Evolutionary conservation across 2,329 filamentous ascomycete genomes (phyloP).

Genomic region (Arachnomyces sp.): DNA sequence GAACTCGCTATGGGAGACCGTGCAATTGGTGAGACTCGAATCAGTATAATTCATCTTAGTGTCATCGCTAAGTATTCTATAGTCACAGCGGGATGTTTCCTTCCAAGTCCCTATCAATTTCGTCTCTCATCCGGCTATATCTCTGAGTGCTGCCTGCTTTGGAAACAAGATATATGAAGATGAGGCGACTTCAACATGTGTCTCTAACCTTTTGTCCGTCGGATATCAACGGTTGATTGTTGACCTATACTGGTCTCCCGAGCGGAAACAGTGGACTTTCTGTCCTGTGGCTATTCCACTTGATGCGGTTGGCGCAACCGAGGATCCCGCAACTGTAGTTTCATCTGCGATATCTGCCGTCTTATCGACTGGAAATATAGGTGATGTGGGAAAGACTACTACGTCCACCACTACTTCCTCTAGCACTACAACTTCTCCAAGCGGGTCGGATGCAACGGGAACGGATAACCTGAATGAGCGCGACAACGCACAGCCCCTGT

Average conservation of each 20-base stretch:
- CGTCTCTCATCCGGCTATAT: conserved; percentile 50
- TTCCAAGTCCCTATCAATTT: conserved; percentile 56
- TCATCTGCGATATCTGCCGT: conserved; percentile 16
- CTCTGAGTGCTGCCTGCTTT: conserved; percentile 54
- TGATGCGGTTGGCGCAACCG: conserved; percentile 18
- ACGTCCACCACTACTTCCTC: neutral
- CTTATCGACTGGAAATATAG: conserved; percentile 14
- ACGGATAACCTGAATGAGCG: too few species aligned
- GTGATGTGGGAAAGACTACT: neutral
- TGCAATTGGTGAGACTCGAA: conserved; percentile 28
- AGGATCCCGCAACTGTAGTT: conserved; percentile 14
- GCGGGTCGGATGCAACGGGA: neutral
- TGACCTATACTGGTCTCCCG: conserved; percentile 58
- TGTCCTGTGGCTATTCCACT: conserved; percentile 51
- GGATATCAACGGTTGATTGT: conserved; percentile 52
- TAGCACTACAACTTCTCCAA: conserved; percentile 2
- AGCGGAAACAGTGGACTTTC: conserved; percentile 48
- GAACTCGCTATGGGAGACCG: conserved; percentile 31
- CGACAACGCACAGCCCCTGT: neutral
- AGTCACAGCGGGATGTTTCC: conserved; percentile 58
- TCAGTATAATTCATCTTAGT: neutral
- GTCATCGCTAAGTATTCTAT: conserved; percentile 1
- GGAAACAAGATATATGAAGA: conserved; percentile 46
- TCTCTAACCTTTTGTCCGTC: conserved; percentile 56
- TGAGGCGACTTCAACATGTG: conserved; percentile 45